Evolutionary conservation across 1,284 basidiomycete genomes (phyloP), one percentile per base, ranked within the genome.

Genomic region (Inonotus hispidus): DNA sequence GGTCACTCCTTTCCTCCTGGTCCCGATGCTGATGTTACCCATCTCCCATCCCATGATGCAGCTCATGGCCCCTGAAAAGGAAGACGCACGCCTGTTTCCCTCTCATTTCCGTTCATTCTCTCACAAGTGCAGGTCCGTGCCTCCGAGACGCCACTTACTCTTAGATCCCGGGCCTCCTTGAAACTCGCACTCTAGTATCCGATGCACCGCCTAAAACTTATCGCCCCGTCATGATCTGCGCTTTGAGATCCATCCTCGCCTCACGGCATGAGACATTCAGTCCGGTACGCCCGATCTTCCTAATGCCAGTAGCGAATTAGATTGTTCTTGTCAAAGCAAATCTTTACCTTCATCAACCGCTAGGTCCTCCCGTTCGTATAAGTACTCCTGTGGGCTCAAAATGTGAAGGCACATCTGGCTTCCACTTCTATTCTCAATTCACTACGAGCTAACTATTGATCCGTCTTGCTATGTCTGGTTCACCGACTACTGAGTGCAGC

Each of bases 221-320:
- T 53, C 46, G 55, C 53, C 43, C 35, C 53, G 37, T 32, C 29
- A 56, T 49, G 60, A 62, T 62, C 60, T 62, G 47, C 60, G 41
- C 23, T 43, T 39, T 46, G 50, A 53, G 55, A 58, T 57, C 56
- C 47, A 39, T 53, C 49, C 19, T 32, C 52, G 53, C 38, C 56
- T 57, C 55, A 49, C 56, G 60, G 55, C 46, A 58, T 53, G 50
- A 45, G 49, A 45, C 55, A 29, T n/a, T 39, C 43, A 39, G 50
- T 58, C 61, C 56, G 59, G 59, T 56, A 56, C 43, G 29, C 39
- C 61, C 61, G 61, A 55, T 50, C 43, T 59, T 62, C 52, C 43
- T 58, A 58, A 49, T 39, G 25, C 16, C 49, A 37, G 23, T 59
- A 53, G 59, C 57, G 27, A 59, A 50, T 56, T 49, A 32, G 37